Conservation (phyloP, 805 yeast genomes). For the Saccharomycopsis guyanensis region DNA sequence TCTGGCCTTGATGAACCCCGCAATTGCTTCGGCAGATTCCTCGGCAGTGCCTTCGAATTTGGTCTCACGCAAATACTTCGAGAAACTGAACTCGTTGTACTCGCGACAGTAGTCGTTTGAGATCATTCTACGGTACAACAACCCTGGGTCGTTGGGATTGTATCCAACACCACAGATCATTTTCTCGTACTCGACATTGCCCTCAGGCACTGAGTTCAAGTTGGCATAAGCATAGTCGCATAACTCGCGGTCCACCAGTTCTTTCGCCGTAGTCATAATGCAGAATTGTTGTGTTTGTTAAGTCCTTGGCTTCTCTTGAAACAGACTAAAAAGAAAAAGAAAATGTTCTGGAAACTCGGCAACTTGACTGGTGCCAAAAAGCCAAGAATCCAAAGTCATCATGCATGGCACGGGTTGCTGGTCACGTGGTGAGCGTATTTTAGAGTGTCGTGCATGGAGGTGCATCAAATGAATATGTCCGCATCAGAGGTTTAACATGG, state of each 20-base stretch:
- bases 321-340: too few relatives aligned
- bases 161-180: constrained; percentile 50
- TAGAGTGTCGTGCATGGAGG: too few relatives aligned
- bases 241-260: constrained; percentile 26
- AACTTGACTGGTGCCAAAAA: too few relatives aligned
- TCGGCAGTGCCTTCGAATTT: constrained; percentile 2
- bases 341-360: too few relatives aligned
- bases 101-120: constrained; percentile 4
- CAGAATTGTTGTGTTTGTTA: too few relatives aligned
- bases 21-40: constrained; percentile 9
- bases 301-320: too few relatives aligned
- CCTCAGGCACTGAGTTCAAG: constrained; percentile 30
- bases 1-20: constrained; percentile 18
- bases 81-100: neutral
- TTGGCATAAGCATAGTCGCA: constrained; percentile 31
- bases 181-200: constrained; percentile 38
- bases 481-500: too few relatives aligned
- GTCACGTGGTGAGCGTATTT: too few relatives aligned
- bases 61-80: neutral
- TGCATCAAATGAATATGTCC: too few relatives aligned
- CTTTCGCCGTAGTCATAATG: neutral
- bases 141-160: constrained; percentile 27
- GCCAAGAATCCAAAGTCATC: too few relatives aligned
- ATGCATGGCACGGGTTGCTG: too few relatives aligned
- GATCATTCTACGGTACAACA: neutral